Base-by-base conservation (phyloP, 495 filamentous ascomycete genomes). In the Aspergillus nanangensis region DNA sequence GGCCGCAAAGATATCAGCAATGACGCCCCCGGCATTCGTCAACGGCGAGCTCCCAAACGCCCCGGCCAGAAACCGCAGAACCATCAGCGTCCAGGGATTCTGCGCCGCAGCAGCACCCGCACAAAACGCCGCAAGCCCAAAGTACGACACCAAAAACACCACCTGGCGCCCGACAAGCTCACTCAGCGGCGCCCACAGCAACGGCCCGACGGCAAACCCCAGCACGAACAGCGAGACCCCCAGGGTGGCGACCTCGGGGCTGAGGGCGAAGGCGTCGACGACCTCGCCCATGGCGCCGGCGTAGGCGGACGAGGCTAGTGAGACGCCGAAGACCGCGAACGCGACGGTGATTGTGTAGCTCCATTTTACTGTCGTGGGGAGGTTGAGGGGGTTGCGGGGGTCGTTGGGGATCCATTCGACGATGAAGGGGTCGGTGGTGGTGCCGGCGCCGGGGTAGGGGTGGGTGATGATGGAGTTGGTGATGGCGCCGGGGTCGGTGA, bases 21-120 rank as follows among this genome's bases (percentile, higher is more conserved):
- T 83, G 27, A 84, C 74, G 31, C 82, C 82, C 17, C 82, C 82
- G 4, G 79, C 67, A 61, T 85, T 86, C 11, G 81, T 82, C 35
- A 87, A 44, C 1, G 82, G 75, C 1, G 80, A 80, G 3, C 79
- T 77, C 17, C 86, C 86, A 55, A 87, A 85, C 8, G 81, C 72
- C 14, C 86, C 82, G 11, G 80, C 81, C 39, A 88, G 79, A 68
- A 88, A 87, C 17, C 86, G 80, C 11, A 88, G 70, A 45, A 88
- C 73, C 37, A 87, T 58, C 8, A 90, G 62, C 0, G 80, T 75
- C 50, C 76, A 58, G 24, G 81, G 75, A 50, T 84, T 86, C 34
- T 76, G 65, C 1, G 80, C 58, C 4, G 75, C 72, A 1, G 78
- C 75, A 19, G 75, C 74, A 7, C 72, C 83, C 33, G 77, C 79